A percentile compares a stretch with the other conserved stretches of the same genome.
Evolutionary conservation across 2,329 filamentous ascomycete genomes (phyloP).

Genomic region (Pleurostoma richardsiae): DNA sequence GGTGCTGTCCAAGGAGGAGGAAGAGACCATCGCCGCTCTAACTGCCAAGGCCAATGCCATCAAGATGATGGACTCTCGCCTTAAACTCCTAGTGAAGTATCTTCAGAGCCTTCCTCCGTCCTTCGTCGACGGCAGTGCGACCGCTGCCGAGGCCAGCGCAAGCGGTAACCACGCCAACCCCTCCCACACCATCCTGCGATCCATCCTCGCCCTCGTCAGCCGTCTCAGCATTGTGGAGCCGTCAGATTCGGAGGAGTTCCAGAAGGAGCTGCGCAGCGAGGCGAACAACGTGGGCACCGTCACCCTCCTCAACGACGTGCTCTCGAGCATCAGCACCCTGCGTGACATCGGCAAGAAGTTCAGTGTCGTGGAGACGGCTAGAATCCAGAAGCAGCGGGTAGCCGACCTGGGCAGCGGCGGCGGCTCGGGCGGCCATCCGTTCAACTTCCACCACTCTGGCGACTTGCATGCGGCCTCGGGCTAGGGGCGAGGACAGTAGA

Average conservation of each 20-base stretch:
- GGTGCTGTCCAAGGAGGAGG: constrained; percentile 51
- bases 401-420: not conserved
- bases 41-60: constrained; percentile 89
- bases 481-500: not conserved
- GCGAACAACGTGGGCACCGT: constrained; percentile 80
- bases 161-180: constrained; percentile 31
- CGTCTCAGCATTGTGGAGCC: constrained; percentile 80
- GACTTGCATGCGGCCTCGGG: not conserved
- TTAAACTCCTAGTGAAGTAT: constrained; percentile 70
- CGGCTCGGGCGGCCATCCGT: not conserved
- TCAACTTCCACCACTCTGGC: not conserved
- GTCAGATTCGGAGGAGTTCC: constrained; percentile 58
- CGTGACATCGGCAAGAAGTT: constrained; percentile 75
- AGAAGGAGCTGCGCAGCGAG: constrained; percentile 68
- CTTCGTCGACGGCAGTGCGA: constrained; percentile 45
- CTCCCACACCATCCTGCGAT: constrained; percentile 74
- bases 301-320: constrained; percentile 68
- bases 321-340: constrained; percentile 65
- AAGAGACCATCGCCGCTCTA: constrained; percentile 60
- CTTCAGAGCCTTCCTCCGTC: constrained; percentile 67
- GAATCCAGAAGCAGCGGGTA: constrained; percentile 13
- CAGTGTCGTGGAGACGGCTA: constrained; percentile 45
- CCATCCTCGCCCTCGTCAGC: constrained; percentile 79
- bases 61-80: constrained; percentile 80
- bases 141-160: constrained; percentile 20